Percentiles rank a stretch among this genome's conserved stretches.
These are phyloP conservation scores for Aristolochia fimbriata DNA, from an alignment of 164 flowering plant genomes.

Conservation along the genomic window DNA sequence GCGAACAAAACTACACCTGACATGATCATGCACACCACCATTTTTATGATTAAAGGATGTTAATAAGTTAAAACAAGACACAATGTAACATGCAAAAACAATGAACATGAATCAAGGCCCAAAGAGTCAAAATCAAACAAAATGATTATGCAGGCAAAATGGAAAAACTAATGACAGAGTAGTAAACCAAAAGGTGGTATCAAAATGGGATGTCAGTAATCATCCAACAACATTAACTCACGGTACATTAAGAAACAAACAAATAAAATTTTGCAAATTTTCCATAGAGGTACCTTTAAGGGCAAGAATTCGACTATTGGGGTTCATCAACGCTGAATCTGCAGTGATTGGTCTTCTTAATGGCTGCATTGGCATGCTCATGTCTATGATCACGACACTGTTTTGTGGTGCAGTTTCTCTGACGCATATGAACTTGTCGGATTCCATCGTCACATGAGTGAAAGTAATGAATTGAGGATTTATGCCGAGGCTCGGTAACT, in stretches of 20 bases:
- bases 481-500: conserved; percentile 86
- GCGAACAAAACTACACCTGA: too few relatives aligned
- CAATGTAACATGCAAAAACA: too few relatives aligned
- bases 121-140: too few relatives aligned
- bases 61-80: too few relatives aligned
- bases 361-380: conserved; percentile 97
- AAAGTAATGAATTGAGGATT: conserved; percentile 91
- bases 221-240: neutral
- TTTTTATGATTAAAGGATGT: too few relatives aligned
- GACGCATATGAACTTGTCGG: conserved; percentile 94
- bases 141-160: too few relatives aligned
- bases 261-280: too few relatives aligned
- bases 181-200: too few relatives aligned
- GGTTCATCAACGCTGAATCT: conserved; percentile 98
- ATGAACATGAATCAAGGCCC: too few relatives aligned
- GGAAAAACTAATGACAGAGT: too few relatives aligned
- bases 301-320: conserved; percentile 86
- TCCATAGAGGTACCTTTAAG: conserved; percentile 55
- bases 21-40: too few relatives aligned
- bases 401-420: conserved; percentile 97
- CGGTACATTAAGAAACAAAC: too few relatives aligned
- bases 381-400: conserved; percentile 91
- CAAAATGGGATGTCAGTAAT: neutral
- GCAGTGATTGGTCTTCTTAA: conserved; percentile 97
- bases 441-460: conserved; percentile 98